phyloP scores from a whole-genome alignment of 2,329 filamentous ascomycete species.

The Ophiocordyceps camponoti-leonardi region DNA sequence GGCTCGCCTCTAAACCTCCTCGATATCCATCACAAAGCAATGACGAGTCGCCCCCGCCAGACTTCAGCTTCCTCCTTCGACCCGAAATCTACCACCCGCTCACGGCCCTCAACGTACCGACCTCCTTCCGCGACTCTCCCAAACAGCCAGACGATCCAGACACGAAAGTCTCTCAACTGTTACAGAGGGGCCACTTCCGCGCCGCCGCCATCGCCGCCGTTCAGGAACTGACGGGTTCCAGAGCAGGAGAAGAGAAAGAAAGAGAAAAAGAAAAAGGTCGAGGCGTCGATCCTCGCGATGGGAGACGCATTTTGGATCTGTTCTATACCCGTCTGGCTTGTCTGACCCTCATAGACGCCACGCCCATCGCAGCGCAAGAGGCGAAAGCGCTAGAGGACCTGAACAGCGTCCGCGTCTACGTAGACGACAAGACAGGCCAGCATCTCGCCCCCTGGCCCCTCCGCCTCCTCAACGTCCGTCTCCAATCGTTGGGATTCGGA shows the following conservation, averaged over 20 bases:
- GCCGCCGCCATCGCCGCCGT: slow-evolving; percentile 55
- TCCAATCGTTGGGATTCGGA: slow-evolving; percentile 73
- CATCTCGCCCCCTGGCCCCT: slow-evolving; percentile 79
- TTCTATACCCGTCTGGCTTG: slow-evolving; percentile 71
- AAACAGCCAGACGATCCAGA: slow-evolving; percentile 40
- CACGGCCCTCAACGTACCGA: slow-evolving; percentile 40
- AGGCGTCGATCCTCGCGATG: slow-evolving; percentile 34
- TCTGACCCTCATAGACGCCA: slow-evolving; percentile 61
- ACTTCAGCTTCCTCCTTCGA: slow-evolving; percentile 66
- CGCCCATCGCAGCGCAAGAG: slow-evolving; percentile 49
- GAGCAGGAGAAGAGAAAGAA: no score
- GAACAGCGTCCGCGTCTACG: slow-evolving; percentile 36
- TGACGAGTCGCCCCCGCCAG: slow-evolving; percentile 31
- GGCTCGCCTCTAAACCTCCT: no score
- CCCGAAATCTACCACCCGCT: slow-evolving; percentile 74
- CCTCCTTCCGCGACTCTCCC: slow-evolving; percentile 51
- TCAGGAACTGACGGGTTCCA: slow-evolving; percentile 36
- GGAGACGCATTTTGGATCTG: slow-evolving; percentile 53
- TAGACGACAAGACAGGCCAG: slow-evolving; percentile 31
- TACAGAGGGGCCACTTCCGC: slow-evolving; percentile 62
- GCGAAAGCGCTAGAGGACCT: slow-evolving; percentile 47
- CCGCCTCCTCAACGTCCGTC: slow-evolving; percentile 62
- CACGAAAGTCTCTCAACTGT: slow-evolving; percentile 49
- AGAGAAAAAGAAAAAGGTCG: slow-evolving; percentile 4
- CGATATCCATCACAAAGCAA: slow-evolving; percentile 5